These are phyloP conservation scores for Aquilaria agallochum DNA, from an alignment of 441 rosid genomes.

Conservation along the genomic window DNA sequence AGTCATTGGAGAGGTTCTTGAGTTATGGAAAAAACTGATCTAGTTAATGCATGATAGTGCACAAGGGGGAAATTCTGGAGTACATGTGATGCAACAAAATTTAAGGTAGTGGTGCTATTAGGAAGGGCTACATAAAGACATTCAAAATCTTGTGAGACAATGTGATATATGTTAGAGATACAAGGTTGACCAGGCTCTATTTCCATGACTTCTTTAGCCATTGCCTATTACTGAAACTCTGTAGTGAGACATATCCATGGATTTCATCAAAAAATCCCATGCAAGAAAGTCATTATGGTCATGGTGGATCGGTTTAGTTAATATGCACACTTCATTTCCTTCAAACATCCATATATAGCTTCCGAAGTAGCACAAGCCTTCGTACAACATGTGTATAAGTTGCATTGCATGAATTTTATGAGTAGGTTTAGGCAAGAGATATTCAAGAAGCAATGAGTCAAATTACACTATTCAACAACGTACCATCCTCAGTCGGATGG, in stretches of 20 bases:
- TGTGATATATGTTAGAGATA: not conserved
- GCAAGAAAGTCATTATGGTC: not conserved
- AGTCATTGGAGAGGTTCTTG: not conserved
- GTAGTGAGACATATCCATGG: not conserved
- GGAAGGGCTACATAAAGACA: not conserved
- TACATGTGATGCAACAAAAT: not conserved
- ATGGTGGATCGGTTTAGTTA: conserved; percentile 1
- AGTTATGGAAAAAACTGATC: no score
- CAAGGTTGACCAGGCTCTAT: not conserved
- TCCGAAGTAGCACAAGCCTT: not conserved
- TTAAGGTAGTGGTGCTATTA: not conserved
- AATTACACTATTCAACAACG: not conserved
- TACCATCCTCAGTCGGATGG: not conserved
- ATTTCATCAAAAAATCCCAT: not conserved
- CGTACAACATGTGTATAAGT: not conserved
- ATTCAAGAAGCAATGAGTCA: not conserved
- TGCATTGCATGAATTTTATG: not conserved
- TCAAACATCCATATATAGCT: not conserved
- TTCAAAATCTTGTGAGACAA: not conserved
- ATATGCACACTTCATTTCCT: not conserved
- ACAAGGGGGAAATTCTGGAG: not conserved
- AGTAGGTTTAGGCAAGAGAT: conserved; percentile 3
- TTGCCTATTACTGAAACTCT: not conserved
- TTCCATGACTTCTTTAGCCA: not conserved
- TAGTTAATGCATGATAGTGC: not conserved